Evolutionary conservation across 495 filamentous ascomycete species (phyloP).

Genomic region (Durotheca rogersii): DNA sequence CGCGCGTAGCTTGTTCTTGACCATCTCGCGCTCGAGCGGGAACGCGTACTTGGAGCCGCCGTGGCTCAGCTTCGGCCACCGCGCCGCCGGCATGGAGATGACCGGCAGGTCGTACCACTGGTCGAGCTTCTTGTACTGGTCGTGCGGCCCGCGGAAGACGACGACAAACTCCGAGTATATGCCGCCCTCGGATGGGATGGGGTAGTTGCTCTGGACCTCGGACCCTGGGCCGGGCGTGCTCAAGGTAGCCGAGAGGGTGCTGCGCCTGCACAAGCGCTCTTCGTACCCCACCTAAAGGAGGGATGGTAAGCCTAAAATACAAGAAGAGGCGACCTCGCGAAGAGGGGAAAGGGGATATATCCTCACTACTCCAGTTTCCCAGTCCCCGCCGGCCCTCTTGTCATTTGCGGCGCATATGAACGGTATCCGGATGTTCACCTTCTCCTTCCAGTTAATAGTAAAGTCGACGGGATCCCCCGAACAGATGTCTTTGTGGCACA

Average conservation of each 20-base stretch:
- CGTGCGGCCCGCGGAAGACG: conserved; percentile 50
- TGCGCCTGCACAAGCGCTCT: conserved; percentile 68
- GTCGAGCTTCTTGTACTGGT: conserved; percentile 48
- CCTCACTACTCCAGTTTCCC: conserved; percentile 65
- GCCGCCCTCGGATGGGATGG: conserved; percentile 63
- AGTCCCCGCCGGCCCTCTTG: conserved; percentile 71
- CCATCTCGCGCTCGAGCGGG: conserved; percentile 63
- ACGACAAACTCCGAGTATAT: conserved; percentile 65
- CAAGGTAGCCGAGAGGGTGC: conserved; percentile 66
- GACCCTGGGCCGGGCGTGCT: conserved; percentile 52
- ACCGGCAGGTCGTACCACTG: conserved; percentile 59
- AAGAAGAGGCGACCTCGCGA: not conserved
- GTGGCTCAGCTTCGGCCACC: conserved; percentile 68
- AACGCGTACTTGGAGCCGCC: conserved; percentile 68
- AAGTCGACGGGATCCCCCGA: conserved; percentile 69
- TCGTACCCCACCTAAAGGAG: conserved; percentile 60
- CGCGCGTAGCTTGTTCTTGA: conserved; percentile 68
- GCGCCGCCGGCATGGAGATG: conserved; percentile 68
- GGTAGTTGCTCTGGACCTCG: conserved; percentile 57
- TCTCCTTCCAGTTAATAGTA: conserved; percentile 58
- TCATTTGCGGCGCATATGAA: conserved; percentile 77
- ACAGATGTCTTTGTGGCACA: conserved; percentile 47
- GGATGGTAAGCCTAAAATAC: conserved; percentile 12
- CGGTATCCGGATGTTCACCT: conserved; percentile 50
- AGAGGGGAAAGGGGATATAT: not conserved